Percentiles rank a stretch among this genome's conserved stretches.
Conservation (phyloP, 768 basidiomycete species). For the Suillus paluster region DNA sequence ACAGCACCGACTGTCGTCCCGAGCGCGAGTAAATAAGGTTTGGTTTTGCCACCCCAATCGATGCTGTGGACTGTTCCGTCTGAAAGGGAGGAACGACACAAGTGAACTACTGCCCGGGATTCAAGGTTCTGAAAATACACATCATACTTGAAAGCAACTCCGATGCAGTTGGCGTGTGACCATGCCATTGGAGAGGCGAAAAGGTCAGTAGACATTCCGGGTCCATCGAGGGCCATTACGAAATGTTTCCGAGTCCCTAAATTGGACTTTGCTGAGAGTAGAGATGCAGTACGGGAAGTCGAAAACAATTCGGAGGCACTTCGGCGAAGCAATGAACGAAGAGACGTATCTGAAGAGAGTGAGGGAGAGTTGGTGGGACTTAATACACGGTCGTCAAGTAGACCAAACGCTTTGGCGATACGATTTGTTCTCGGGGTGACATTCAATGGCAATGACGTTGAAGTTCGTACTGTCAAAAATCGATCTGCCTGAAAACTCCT, state of each 20-base stretch:
- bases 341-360: slow-evolving; percentile 41
- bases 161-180: slow-evolving; percentile 62
- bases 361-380: slow-evolving; percentile 49
- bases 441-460: slow-evolving; percentile 56
- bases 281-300: slow-evolving; percentile 30
- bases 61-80: slow-evolving; percentile 50
- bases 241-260: slow-evolving; percentile 58
- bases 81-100: slow-evolving; percentile 45
- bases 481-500: slow-evolving; percentile 53
- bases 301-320: slow-evolving; percentile 57
- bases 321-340: slow-evolving; percentile 52
- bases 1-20: slow-evolving; percentile 56
- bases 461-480: slow-evolving; percentile 60
- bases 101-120: slow-evolving; percentile 53
- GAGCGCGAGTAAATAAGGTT: slow-evolving; percentile 50
- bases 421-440: slow-evolving; percentile 70
- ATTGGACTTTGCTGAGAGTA: slow-evolving; percentile 62
- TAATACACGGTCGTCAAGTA: slow-evolving; percentile 58
- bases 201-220: slow-evolving; percentile 57
- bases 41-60: slow-evolving; percentile 51
- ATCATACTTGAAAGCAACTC: slow-evolving; percentile 61
- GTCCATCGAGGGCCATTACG: slow-evolving; percentile 64
- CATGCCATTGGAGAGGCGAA: slow-evolving; percentile 65
- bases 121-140: slow-evolving; percentile 68
- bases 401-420: slow-evolving; percentile 64